A percentile compares a stretch with the other conserved stretches of the same genome.
Conservation (phyloP, 192 early-diverging fungal species). For the Diversispora epigaea region DNA sequence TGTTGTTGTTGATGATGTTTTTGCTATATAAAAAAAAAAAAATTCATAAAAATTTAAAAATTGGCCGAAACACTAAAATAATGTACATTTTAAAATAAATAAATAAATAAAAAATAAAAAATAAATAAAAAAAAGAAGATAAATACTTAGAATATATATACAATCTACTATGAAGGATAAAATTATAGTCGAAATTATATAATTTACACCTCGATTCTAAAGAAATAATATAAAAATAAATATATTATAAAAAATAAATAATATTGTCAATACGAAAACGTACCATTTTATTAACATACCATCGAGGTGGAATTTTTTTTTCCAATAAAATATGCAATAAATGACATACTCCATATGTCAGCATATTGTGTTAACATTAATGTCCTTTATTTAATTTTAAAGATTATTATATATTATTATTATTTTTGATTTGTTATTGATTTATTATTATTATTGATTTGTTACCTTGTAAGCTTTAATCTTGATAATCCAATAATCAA, state of each 20-base stretch:
- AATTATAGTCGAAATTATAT: conserved; percentile 11
- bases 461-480: not conserved
- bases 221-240: not conserved
- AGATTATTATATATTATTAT: not conserved
- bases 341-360: conserved; percentile 43
- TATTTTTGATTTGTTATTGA: not conserved
- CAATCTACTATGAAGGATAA: conserved; percentile 7
- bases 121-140: not conserved
- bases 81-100: not conserved
- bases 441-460: too few species aligned
- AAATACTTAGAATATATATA: conserved; percentile 10
- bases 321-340: conserved; percentile 36
- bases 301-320: conserved; percentile 28
- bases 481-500: conserved; percentile 41
- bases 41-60: not conserved
- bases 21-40: conserved; percentile 33
- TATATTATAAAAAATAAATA: not conserved
- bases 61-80: not conserved
- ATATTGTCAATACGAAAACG: not conserved
- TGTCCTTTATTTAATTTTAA: conserved; percentile 27
- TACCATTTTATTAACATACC: conserved; percentile 17
- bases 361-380: conserved; percentile 47
- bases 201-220: conserved; percentile 1
- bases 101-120: not conserved
- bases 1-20: too few species aligned